phyloP scores from a whole-genome alignment of 208 protist genomes.

The Histomonas meleagridis region DNA sequence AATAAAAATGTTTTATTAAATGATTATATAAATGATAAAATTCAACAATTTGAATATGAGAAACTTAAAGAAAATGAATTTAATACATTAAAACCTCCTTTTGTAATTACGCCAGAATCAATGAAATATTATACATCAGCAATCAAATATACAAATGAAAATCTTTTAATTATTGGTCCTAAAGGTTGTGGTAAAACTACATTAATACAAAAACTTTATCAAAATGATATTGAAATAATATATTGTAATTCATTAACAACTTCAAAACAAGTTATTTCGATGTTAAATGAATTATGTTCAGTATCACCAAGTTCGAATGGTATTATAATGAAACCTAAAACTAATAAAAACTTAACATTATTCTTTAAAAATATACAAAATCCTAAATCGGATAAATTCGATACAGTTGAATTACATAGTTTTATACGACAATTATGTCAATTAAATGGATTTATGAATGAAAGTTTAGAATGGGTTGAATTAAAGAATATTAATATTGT shows the following conservation, averaged over 20 bases:
- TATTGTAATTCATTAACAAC: constrained; percentile 28
- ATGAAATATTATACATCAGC: not conserved
- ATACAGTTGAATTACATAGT: constrained; percentile 82
- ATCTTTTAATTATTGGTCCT: not conserved
- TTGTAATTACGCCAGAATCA: not conserved
- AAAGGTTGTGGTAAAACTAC: constrained; percentile 20
- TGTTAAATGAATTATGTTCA: not conserved
- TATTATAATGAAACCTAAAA: not conserved
- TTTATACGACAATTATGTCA: constrained; percentile 79
- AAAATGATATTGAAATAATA: constrained; percentile 2
- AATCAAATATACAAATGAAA: not conserved
- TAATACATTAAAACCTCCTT: not conserved
- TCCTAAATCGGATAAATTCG: constrained; percentile 86
- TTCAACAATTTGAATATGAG: not conserved
- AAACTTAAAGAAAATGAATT: not conserved
- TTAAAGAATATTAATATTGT: not conserved
- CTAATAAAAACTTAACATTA: constrained; percentile 69
- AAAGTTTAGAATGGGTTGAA: constrained; percentile 1
- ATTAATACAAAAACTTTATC: not conserved
- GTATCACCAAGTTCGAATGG: not conserved
- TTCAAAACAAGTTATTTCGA: not conserved
- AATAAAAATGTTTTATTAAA: not conserved
- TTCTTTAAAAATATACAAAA: constrained; percentile 75
- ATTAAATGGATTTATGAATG: constrained; percentile 22
- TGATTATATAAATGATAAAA: not conserved